Conservation (phyloP, 2,329 filamentous ascomycete genomes). For the Tolypocladium capitatum region DNA sequence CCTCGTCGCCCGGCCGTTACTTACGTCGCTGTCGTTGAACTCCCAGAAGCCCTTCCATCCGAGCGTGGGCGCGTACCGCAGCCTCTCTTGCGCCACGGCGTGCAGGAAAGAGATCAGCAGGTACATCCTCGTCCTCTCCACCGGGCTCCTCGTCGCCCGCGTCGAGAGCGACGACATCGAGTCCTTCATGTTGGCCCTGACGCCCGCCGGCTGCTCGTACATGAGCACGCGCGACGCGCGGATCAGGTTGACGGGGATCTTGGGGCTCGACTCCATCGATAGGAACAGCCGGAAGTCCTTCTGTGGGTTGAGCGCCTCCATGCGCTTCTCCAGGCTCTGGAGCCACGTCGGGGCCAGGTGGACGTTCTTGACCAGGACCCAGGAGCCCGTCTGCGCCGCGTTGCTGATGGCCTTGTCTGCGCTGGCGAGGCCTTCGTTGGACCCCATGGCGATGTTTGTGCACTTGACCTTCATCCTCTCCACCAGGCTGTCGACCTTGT, state of each 20-base stretch:
- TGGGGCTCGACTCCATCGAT: slow-evolving; percentile 93
- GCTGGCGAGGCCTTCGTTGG: slow-evolving; percentile 80
- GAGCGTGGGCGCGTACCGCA: slow-evolving; percentile 84
- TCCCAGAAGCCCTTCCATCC: slow-evolving; percentile 99
- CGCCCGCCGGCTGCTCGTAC: slow-evolving; percentile 95
- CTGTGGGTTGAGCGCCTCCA: slow-evolving; percentile 90
- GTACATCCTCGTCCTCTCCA: slow-evolving; percentile 83
- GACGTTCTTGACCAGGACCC: slow-evolving; percentile 98
- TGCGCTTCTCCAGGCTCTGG: slow-evolving; percentile 90
- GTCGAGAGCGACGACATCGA: slow-evolving; percentile 74
- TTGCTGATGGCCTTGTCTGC: slow-evolving; percentile 93
- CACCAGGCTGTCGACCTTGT: slow-evolving; percentile 94
- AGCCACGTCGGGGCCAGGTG: slow-evolving; percentile 93
- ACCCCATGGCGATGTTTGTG: slow-evolving; percentile 98
- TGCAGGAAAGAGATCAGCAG: slow-evolving; percentile 88
- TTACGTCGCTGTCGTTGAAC: slow-evolving; percentile 97
- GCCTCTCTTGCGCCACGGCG: slow-evolving; percentile 85
- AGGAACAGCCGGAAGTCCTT: slow-evolving; percentile 88
- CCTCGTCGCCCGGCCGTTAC: slow-evolving; percentile 23
- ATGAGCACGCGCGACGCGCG: slow-evolving; percentile 88
- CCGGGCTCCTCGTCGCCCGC: slow-evolving; percentile 65
- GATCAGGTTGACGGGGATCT: slow-evolving; percentile 92
- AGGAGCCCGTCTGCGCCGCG: slow-evolving; percentile 80
- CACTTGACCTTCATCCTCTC: slow-evolving; percentile 71
- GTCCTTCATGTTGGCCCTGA: slow-evolving; percentile 97